A percentile compares a stretch with the other conserved stretches of the same genome.
phyloP scores from a whole-genome alignment of 306 rosid genomes.

The Citrullus amarus region DNA sequence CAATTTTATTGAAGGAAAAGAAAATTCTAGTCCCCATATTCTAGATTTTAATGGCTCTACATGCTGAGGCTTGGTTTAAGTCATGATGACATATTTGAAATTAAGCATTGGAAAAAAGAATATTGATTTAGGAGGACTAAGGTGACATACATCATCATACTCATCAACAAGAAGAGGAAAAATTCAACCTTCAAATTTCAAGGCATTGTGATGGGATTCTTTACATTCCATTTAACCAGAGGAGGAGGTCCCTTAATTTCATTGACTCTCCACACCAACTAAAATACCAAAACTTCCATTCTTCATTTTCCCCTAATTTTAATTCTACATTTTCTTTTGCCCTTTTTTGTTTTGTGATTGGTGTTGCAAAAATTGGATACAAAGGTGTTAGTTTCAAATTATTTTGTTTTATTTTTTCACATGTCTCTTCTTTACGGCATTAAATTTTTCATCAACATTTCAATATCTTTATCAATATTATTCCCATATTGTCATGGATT shows the following conservation, averaged over 20 bases:
- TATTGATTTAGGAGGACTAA: neutral
- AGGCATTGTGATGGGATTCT: neutral
- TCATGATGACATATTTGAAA: neutral
- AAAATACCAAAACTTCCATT: neutral
- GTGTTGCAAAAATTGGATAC: too few relatives aligned
- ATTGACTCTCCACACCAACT: neutral
- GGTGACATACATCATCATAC: neutral
- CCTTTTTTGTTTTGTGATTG: too few relatives aligned
- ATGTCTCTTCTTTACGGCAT: too few relatives aligned
- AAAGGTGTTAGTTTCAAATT: too few relatives aligned
- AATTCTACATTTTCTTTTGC: too few relatives aligned
- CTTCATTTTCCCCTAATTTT: too few relatives aligned
- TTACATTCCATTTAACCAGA: neutral
- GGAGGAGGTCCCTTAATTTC: neutral
- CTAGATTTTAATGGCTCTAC: neutral
- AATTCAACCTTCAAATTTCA: neutral
- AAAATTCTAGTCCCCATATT: neutral
- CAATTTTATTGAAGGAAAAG: neutral
- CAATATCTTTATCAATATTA: too few relatives aligned
- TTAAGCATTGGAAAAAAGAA: neutral
- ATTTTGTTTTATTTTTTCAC: too few relatives aligned
- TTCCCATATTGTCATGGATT: too few relatives aligned
- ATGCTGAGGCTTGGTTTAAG: neutral
- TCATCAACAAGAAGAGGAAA: neutral
- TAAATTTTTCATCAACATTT: too few relatives aligned